Percentiles rank a stretch among this genome's conserved stretches.
Conservation (phyloP, 805 yeast genomes). For the Hanseniaspora pseudoguilliermondii region DNA sequence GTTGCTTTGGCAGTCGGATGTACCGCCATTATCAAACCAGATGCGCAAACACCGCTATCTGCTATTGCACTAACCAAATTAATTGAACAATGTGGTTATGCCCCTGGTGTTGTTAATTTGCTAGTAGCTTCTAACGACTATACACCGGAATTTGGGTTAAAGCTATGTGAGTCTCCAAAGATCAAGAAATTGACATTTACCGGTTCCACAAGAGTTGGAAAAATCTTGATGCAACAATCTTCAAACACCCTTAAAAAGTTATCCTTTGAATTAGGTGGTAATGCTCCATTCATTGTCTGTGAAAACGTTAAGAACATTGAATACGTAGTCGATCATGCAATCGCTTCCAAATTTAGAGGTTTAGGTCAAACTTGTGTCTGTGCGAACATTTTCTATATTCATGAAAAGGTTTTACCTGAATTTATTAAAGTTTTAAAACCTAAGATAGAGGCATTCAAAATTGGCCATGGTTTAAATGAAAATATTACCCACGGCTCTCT, state of each 20-base stretch:
- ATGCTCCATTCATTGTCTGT: conserved; percentile 52
- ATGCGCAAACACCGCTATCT: conserved; percentile 47
- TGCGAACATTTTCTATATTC: conserved; percentile 48
- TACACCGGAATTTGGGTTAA: conserved; percentile 43
- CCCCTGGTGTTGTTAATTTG: conserved; percentile 44
- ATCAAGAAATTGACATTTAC: conserved; percentile 51
- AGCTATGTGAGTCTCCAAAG: conserved; percentile 35
- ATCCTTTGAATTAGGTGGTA: conserved; percentile 55
- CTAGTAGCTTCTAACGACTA: conserved; percentile 34
- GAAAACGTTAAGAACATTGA: conserved; percentile 31
- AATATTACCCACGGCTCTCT: conserved; percentile 45
- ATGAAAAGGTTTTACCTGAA: conserved; percentile 36
- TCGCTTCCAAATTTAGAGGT: conserved; percentile 46
- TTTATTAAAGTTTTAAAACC: conserved; percentile 35
- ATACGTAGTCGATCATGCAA: conserved; percentile 39
- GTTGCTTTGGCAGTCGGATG: conserved; percentile 59
- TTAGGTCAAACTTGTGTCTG: conserved; percentile 59
- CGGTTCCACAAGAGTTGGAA: conserved; percentile 53
- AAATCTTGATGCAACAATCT: conserved; percentile 44
- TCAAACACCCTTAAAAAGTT: conserved; percentile 47
- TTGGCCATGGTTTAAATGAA: conserved; percentile 45
- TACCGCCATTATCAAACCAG: conserved; percentile 49
- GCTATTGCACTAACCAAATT: conserved; percentile 45
- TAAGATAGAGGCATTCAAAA: conserved; percentile 35
- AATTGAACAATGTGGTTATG: conserved; percentile 49